Percentiles rank a stretch among this genome's conserved stretches.
Evolutionary conservation across 2,329 filamentous ascomycete species (phyloP).

Genomic region (Xenoacremonium recifei): DNA sequence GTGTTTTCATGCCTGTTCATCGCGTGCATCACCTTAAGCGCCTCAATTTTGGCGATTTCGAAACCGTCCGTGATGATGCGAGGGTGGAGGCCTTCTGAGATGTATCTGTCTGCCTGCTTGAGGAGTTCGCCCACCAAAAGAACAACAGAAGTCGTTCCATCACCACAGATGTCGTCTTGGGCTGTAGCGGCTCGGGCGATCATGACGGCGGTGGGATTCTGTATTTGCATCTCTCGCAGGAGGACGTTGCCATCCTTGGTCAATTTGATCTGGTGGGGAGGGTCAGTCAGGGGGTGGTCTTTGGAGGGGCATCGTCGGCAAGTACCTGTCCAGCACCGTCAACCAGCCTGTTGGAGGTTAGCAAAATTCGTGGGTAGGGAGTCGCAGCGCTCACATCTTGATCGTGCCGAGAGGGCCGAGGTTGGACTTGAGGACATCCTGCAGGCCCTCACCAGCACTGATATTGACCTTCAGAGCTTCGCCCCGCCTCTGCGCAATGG

Average conservation of each 20-base stretch:
- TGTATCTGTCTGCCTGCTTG: slow-evolving; percentile 96
- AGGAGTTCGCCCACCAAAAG: slow-evolving; percentile 92
- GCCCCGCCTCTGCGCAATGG: slow-evolving; percentile 71
- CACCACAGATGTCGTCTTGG: slow-evolving; percentile 97
- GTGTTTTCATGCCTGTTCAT: background rate
- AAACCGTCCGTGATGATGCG: slow-evolving; percentile 97
- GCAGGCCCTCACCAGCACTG: slow-evolving; percentile 86
- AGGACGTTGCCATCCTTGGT: slow-evolving; percentile 97
- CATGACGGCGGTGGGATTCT: slow-evolving; percentile 94
- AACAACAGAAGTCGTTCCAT: slow-evolving; percentile 96
- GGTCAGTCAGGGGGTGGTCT: slow-evolving; percentile 27
- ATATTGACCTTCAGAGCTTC: slow-evolving; percentile 98
- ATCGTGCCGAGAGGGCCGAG: slow-evolving; percentile 90
- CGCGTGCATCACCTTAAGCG: slow-evolving; percentile 65
- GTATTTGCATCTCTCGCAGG: slow-evolving; percentile 82
- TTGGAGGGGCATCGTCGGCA: slow-evolving; percentile 25
- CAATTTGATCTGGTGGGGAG: slow-evolving; percentile 76
- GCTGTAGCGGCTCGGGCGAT: slow-evolving; percentile 84
- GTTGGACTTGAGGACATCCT: slow-evolving; percentile 95
- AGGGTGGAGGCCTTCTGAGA: slow-evolving; percentile 94
- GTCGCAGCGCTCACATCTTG: slow-evolving; percentile 70
- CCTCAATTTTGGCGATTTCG: slow-evolving; percentile 91
- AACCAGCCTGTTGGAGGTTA: slow-evolving; percentile 53
- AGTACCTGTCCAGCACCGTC: slow-evolving; percentile 67
- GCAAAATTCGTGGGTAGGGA: slow-evolving; percentile 6